phyloP scores from a whole-genome alignment of 2,329 filamentous ascomycete genomes.

The Catunica adiposa region DNA sequence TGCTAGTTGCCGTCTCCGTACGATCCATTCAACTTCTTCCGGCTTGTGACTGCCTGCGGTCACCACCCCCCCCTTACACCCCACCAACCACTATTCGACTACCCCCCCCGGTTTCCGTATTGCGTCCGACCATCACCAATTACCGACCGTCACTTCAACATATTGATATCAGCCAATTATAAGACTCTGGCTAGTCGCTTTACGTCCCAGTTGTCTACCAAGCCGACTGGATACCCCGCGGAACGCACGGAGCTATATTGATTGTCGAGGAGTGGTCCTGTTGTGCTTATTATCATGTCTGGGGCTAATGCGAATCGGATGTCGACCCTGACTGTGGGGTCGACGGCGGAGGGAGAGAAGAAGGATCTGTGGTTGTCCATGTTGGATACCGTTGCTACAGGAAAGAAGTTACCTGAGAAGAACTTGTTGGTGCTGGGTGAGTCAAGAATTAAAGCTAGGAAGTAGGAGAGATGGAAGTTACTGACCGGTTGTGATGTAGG shows the following conservation, averaged over 20 bases:
- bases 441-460: conserved; percentile 16
- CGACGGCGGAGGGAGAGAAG: conserved; percentile 46
- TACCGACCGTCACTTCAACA: too few species aligned
- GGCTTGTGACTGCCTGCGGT: neutral
- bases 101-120: too few species aligned
- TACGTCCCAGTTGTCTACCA: too few species aligned
- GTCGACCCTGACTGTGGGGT: conserved; percentile 42
- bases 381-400: conserved; percentile 78
- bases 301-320: conserved; percentile 34
- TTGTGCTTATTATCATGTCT: conserved; percentile 26
- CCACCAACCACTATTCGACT: too few species aligned
- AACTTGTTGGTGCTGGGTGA: conserved; percentile 72
- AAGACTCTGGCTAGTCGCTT: neutral
- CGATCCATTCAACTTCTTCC: neutral
- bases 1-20: too few species aligned
- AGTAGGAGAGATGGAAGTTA: neutral
- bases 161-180: too few species aligned
- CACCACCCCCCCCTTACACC: too few species aligned
- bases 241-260: neutral
- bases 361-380: conserved; percentile 91
- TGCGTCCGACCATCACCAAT: too few species aligned
- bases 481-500: conserved; percentile 32
- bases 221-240: too few species aligned
- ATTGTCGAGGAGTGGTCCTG: neutral
- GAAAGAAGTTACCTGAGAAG: conserved; percentile 80